Conservation (phyloP, 2,329 filamentous ascomycete genomes). For the Acephala macrosclerotiorum region DNA sequence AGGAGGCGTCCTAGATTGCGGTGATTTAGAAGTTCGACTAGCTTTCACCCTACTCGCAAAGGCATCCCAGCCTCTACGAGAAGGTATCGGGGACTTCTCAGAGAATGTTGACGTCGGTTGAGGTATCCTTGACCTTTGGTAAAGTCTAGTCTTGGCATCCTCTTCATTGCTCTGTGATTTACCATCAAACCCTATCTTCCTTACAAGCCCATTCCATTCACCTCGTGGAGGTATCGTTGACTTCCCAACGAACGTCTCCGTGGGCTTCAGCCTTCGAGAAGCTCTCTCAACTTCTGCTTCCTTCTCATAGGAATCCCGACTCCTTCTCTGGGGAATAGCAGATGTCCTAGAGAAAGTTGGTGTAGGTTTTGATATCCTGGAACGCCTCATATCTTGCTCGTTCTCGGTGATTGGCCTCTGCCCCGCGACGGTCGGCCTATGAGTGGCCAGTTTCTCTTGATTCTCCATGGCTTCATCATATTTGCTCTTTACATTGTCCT, state of each 20-base stretch:
- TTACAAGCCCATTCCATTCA: neutral
- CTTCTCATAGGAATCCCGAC: neutral
- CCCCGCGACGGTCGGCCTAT: neutral
- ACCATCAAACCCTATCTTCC: neutral
- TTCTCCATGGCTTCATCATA: no score
- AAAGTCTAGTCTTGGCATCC: no score
- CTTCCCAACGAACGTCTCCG: neutral
- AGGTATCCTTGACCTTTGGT: no score
- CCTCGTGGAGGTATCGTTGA: neutral
- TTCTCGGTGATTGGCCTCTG: neutral
- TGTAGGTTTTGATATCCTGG: neutral
- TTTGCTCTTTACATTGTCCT: no score
- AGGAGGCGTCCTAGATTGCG: no score
- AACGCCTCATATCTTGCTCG: neutral
- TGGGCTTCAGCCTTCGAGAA: neutral
- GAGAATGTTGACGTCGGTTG: no score
- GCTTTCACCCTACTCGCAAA: no score
- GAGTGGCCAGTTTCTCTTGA: no score
- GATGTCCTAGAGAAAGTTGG: neutral
- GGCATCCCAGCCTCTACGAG: no score
- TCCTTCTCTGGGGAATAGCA: neutral
- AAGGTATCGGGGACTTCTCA: no score
- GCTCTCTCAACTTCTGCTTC: neutral
- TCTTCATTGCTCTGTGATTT: no score
- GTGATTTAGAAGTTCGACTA: no score